Conservation (phyloP, 2,329 filamentous ascomycete species). For the Bipolaris oryzae region DNA sequence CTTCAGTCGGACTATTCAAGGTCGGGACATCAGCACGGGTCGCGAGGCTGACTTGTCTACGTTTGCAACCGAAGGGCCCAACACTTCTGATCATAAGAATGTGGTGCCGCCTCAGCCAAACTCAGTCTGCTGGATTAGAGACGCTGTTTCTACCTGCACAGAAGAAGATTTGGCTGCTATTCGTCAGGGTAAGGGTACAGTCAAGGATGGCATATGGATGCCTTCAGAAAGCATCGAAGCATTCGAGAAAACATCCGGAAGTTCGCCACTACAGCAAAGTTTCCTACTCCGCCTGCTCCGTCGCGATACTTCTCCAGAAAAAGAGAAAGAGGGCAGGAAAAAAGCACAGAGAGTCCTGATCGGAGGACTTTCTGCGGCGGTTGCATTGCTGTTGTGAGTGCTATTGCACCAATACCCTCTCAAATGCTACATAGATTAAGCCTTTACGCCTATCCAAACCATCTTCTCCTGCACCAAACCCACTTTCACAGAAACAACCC, state of each 20-base stretch:
- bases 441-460: not conserved
- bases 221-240: not conserved
- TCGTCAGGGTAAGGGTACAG: conserved; percentile 52
- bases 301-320: not conserved
- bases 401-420: not conserved
- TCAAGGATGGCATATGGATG: conserved; percentile 31
- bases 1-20: conserved; percentile 58
- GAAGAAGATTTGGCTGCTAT: conserved; percentile 58
- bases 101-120: conserved; percentile 56
- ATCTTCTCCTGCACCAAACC: not conserved
- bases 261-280: not conserved
- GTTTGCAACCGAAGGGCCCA: conserved; percentile 64
- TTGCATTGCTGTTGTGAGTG: conserved; percentile 14
- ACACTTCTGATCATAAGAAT: conserved; percentile 63
- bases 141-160: conserved; percentile 57
- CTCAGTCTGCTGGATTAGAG: conserved; percentile 67
- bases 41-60: conserved; percentile 57
- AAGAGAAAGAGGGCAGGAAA: not conserved
- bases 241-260: conserved; percentile 3
- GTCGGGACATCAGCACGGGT: conserved; percentile 57
- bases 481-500: not conserved
- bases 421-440: conserved; percentile 1
- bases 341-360: conserved; percentile 1
- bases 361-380: conserved; percentile 5
- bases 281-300: not conserved